These are phyloP conservation scores for Pseudonitzschia pungens DNA, from an alignment of 108 stramenopile genomes.

Conservation along the genomic window DNA sequence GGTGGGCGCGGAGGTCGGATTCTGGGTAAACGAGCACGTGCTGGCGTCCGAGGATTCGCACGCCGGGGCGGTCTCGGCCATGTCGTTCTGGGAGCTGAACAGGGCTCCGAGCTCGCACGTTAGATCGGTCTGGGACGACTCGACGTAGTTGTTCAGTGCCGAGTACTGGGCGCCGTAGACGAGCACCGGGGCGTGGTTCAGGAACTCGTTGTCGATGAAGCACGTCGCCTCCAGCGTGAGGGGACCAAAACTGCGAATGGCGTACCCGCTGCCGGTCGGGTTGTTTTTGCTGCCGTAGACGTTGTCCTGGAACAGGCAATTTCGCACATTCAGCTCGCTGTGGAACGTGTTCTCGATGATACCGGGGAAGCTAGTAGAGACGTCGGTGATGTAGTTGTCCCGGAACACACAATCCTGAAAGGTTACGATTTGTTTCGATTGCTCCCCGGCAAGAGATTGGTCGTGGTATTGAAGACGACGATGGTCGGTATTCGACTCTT, in stretches of 20 bases:
- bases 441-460: neutral
- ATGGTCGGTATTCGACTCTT: neutral
- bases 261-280: slow-evolving; percentile 27
- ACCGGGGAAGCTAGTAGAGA: slow-evolving; percentile 18
- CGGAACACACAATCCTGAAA: slow-evolving; percentile 32
- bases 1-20: slow-evolving; percentile 23
- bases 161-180: slow-evolving; percentile 22
- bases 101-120: slow-evolving; percentile 24
- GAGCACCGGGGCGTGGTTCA: slow-evolving; percentile 16
- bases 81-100: slow-evolving; percentile 22
- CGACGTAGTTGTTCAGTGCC: slow-evolving; percentile 18
- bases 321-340: slow-evolving; percentile 24
- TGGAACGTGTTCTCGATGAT: slow-evolving; percentile 34
- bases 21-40: slow-evolving; percentile 11
- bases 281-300: slow-evolving; percentile 22
- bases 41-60: slow-evolving; percentile 24
- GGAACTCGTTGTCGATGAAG: slow-evolving; percentile 34
- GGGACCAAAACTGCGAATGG: slow-evolving; percentile 36
- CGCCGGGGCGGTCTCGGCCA: slow-evolving; percentile 7
- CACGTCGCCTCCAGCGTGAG: slow-evolving; percentile 25
- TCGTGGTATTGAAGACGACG: neutral
- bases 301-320: slow-evolving; percentile 34
- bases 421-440: slow-evolving; percentile 22
- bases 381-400: slow-evolving; percentile 18
- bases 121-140: slow-evolving; percentile 17